Conservation (phyloP, 1,139 yeast species). For the Geotrichum histeridarum region DNA sequence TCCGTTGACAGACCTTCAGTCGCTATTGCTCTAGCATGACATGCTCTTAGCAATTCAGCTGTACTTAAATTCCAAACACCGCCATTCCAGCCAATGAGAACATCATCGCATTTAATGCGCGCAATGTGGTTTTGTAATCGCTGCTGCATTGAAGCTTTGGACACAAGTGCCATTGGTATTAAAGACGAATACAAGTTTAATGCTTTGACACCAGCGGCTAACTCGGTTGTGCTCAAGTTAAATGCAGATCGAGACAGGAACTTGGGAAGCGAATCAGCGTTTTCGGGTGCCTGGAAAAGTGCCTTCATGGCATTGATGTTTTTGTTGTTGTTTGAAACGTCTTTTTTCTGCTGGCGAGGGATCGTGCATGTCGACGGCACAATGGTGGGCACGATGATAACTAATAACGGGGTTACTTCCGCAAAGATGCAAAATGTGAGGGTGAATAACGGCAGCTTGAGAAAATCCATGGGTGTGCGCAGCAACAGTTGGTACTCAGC, state of each 20-base stretch:
- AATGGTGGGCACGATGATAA: conserved; percentile 55
- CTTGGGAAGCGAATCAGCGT: conserved; percentile 4
- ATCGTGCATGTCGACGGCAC: conserved; percentile 67
- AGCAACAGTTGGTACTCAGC: conserved; percentile 50
- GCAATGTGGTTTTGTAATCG: conserved; percentile 25
- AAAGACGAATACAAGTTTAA: conserved; percentile 9
- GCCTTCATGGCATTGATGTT: conserved; percentile 18
- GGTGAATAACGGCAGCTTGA: conserved; percentile 61
- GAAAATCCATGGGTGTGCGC: conserved; percentile 55
- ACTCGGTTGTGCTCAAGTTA: conserved; percentile 2
- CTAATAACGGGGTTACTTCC: conserved; percentile 59
- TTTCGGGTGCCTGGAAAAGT: conserved; percentile 8
- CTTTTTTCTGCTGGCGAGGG: conserved; percentile 44
- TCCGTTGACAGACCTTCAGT: conserved; percentile 12
- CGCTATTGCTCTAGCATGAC: conserved; percentile 31
- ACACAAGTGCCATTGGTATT: conserved; percentile 8
- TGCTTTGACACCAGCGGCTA: conserved; percentile 4
- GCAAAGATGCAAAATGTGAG: conserved; percentile 52
- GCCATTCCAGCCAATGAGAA: conserved; percentile 32
- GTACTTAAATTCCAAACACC: conserved; percentile 30
- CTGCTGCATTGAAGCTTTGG: conserved; percentile 8
- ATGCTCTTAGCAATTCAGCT: conserved; percentile 31
- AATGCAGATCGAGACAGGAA: conserved; percentile 9
- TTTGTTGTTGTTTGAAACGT: conserved; percentile 20
- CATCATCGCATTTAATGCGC: conserved; percentile 30